Evolutionary conservation across 73 alveolate genomes (phyloP).

Genomic region (Paramecium bursaria): DNA sequence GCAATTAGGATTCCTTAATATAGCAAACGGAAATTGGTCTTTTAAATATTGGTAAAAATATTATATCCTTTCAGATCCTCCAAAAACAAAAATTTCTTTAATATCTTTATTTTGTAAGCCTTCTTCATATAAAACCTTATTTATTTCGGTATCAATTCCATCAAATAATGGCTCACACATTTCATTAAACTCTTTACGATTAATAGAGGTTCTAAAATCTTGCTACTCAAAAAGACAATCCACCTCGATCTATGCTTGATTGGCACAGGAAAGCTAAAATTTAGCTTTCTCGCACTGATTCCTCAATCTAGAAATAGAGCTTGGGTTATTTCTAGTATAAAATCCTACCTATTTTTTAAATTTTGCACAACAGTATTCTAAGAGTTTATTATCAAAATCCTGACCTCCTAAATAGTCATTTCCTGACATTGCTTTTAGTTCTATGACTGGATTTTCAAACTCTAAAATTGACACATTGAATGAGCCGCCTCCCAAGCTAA

Average conservation of each 20-base stretch:
- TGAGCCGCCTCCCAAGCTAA: conserved; percentile 89
- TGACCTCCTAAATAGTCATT: conserved; percentile 94
- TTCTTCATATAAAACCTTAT: conserved; percentile 77
- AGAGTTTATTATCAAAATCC: conserved; percentile 89
- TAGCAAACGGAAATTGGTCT: conserved; percentile 93
- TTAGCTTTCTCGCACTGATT: conserved; percentile 87
- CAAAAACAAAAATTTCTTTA: conserved; percentile 82
- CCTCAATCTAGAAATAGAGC: conserved; percentile 87
- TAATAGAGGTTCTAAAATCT: conserved; percentile 87
- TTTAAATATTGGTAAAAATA: conserved; percentile 92
- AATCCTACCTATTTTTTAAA: conserved; percentile 75
- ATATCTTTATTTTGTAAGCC: conserved; percentile 75
- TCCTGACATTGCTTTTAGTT: conserved; percentile 89
- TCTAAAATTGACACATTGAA: conserved; percentile 86
- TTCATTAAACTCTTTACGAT: conserved; percentile 94
- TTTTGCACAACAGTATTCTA: conserved; percentile 77
- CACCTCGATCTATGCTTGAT: conserved; percentile 87
- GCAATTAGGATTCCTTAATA: conserved; percentile 87
- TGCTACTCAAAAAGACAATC: conserved; percentile 89
- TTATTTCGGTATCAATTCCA: conserved; percentile 81
- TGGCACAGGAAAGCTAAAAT: conserved; percentile 89
- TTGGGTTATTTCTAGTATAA: conserved; percentile 75
- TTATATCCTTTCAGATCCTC: conserved; percentile 91
- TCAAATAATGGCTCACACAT: conserved; percentile 81
- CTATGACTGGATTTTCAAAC: conserved; percentile 86